Conservation (phyloP, 2,329 filamentous ascomycete genomes). For the Colletotrichum navitas region DNA sequence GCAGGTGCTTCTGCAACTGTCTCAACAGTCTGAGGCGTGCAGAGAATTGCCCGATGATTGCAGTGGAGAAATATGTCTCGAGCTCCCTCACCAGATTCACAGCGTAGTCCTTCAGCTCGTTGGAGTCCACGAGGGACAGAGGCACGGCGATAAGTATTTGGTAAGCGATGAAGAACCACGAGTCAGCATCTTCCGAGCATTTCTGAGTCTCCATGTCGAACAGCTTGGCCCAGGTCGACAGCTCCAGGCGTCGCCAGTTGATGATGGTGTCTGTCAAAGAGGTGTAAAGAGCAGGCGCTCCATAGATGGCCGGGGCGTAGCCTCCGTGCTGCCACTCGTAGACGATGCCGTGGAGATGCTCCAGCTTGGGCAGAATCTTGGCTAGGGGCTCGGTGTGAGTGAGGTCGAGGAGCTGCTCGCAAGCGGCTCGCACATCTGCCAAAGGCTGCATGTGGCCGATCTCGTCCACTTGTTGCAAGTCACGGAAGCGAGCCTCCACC, state of each 20-base stretch:
- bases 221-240: slow-evolving; percentile 91
- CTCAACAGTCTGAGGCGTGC: slow-evolving; percentile 78
- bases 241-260: slow-evolving; percentile 89
- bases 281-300: slow-evolving; percentile 78
- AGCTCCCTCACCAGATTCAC: slow-evolving; percentile 80
- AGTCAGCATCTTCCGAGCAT: slow-evolving; percentile 81
- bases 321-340: slow-evolving; percentile 93
- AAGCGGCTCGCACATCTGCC: slow-evolving; percentile 80
- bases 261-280: slow-evolving; percentile 85
- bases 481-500: slow-evolving; percentile 78
- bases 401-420: slow-evolving; percentile 80
- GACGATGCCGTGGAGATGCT: slow-evolving; percentile 86
- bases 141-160: slow-evolving; percentile 87
- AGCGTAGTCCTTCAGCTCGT: slow-evolving; percentile 73
- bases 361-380: slow-evolving; percentile 85
- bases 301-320: slow-evolving; percentile 86
- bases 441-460: slow-evolving; percentile 81
- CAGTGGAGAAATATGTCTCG: slow-evolving; percentile 81
- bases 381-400: slow-evolving; percentile 86
- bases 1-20: slow-evolving; percentile 74
- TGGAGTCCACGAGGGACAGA: slow-evolving; percentile 71
- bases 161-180: slow-evolving; percentile 98
- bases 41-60: slow-evolving; percentile 84
- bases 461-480: slow-evolving; percentile 75
- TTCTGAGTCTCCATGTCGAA: slow-evolving; percentile 87